phyloP scores from a whole-genome alignment of 192 early-diverging fungal species.

The Lobosporangium transversale region DNA sequence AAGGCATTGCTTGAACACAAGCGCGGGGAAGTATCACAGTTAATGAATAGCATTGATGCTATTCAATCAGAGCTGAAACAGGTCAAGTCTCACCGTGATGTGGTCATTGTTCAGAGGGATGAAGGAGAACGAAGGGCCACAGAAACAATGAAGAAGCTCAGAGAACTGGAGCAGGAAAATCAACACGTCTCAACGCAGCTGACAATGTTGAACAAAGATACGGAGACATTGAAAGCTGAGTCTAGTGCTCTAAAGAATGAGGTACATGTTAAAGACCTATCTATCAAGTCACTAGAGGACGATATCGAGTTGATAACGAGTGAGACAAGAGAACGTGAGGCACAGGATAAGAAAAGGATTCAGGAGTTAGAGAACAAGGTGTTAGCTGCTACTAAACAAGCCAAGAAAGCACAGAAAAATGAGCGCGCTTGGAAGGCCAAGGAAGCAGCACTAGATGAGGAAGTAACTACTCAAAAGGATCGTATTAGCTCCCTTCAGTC shows the following conservation, averaged over 20 bases:
- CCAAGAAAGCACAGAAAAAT: constrained; percentile 11
- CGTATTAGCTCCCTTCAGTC: constrained; percentile 12
- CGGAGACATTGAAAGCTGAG: constrained; percentile 4
- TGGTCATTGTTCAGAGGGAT: constrained; percentile 12
- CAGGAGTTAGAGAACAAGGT: constrained; percentile 23
- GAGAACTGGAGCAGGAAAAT: constrained; percentile 21
- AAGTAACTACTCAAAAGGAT: neutral
- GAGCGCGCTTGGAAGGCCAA: constrained; percentile 29
- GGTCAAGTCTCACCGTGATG: constrained; percentile 24
- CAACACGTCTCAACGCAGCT: neutral
- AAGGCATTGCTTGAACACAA: constrained; percentile 1
- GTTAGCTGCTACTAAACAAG: constrained; percentile 5
- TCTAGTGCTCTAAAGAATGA: constrained; percentile 7
- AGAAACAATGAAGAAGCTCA: constrained; percentile 1
- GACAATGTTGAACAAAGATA: neutral
- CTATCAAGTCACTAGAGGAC: constrained; percentile 12
- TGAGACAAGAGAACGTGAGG: constrained; percentile 13
- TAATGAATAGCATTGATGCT: constrained; percentile 19
- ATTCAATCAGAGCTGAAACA: constrained; percentile 29
- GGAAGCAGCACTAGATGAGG: constrained; percentile 6
- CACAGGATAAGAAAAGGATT: constrained; percentile 15
- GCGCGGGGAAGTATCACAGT: neutral
- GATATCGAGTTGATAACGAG: constrained; percentile 11
- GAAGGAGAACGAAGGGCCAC: constrained; percentile 12
- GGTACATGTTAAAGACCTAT: constrained; percentile 4